phyloP scores from a whole-genome alignment of 371 early-diverging fungal genomes.

The Mortierella sp. region DNA sequence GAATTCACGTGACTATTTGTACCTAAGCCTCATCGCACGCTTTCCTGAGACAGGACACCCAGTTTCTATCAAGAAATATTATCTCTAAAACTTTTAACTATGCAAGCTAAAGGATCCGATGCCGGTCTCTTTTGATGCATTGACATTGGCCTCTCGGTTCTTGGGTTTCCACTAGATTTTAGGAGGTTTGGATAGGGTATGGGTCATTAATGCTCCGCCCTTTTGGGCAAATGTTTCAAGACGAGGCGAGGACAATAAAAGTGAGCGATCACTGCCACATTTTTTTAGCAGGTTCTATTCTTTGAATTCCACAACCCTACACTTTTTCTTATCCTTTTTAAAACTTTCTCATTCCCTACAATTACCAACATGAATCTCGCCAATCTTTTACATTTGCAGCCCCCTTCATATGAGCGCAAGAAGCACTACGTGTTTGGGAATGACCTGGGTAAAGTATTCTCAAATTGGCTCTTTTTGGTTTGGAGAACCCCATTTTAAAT shows the following conservation, averaged over 20 bases:
- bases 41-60: too few relatives aligned
- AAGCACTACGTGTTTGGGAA: conserved; percentile 72
- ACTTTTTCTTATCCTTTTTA: background rate
- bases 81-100: too few relatives aligned
- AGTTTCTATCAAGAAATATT: too few relatives aligned
- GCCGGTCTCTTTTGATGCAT: too few relatives aligned
- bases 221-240: background rate
- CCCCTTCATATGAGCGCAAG: conserved; percentile 78
- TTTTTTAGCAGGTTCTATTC: background rate
- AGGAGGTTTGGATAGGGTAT: too few relatives aligned
- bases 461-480: background rate
- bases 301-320: background rate
- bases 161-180: too few relatives aligned
- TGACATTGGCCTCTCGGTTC: too few relatives aligned
- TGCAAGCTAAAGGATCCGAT: too few relatives aligned
- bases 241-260: background rate
- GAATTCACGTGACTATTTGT: too few relatives aligned
- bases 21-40: too few relatives aligned
- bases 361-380: conserved; percentile 38
- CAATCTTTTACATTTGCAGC: conserved; percentile 61
- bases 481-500: background rate
- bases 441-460: conserved; percentile 64
- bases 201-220: too few relatives aligned
- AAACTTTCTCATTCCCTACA: background rate
- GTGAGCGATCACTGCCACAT: background rate